These are phyloP conservation scores for Venustampulla echinocandica DNA, from an alignment of 495 filamentous ascomycete species.

Conservation along the genomic window DNA sequence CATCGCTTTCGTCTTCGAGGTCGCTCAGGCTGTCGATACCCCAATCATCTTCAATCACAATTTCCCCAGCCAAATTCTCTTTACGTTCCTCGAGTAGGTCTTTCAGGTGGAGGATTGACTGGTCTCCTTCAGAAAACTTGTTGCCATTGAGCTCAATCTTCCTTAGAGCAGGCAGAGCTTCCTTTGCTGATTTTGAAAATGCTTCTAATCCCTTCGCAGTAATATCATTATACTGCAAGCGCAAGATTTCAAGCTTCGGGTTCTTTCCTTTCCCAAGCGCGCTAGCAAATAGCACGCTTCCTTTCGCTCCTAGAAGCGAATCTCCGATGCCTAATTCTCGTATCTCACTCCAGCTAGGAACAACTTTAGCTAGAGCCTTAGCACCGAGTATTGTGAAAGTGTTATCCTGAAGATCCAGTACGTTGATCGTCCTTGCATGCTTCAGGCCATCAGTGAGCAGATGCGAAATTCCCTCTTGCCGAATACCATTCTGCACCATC, in stretches of 20 bases:
- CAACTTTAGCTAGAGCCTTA: slow-evolving; percentile 63
- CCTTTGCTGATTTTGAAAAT: slow-evolving; percentile 54
- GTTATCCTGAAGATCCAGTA: slow-evolving; percentile 92
- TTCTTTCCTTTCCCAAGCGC: slow-evolving; percentile 70
- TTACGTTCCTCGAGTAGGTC: slow-evolving; percentile 49
- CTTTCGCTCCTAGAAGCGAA: slow-evolving; percentile 72
- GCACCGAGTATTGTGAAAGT: slow-evolving; percentile 83
- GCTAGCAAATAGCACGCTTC: slow-evolving; percentile 61
- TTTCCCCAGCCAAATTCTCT: slow-evolving; percentile 49
- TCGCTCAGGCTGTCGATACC: slow-evolving; percentile 79
- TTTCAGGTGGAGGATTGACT: slow-evolving; percentile 41
- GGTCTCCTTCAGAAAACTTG: slow-evolving; percentile 82
- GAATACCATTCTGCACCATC: slow-evolving; percentile 98
- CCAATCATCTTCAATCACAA: slow-evolving; percentile 62
- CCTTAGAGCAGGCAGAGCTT: slow-evolving; percentile 59
- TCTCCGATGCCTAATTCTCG: slow-evolving; percentile 84
- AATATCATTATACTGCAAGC: slow-evolving; percentile 93
- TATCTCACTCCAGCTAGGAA: slow-evolving; percentile 64
- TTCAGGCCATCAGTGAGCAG: slow-evolving; percentile 69
- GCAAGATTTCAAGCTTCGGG: slow-evolving; percentile 63
- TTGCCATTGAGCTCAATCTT: slow-evolving; percentile 94
- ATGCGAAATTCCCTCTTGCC: slow-evolving; percentile 78
- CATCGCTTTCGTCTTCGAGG: slow-evolving; percentile 61
- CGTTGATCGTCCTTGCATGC: slow-evolving; percentile 52
- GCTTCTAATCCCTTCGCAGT: slow-evolving; percentile 60